Base-by-base conservation (phyloP, 75 land plant species). In the Adiantum capillusveneris region DNA sequence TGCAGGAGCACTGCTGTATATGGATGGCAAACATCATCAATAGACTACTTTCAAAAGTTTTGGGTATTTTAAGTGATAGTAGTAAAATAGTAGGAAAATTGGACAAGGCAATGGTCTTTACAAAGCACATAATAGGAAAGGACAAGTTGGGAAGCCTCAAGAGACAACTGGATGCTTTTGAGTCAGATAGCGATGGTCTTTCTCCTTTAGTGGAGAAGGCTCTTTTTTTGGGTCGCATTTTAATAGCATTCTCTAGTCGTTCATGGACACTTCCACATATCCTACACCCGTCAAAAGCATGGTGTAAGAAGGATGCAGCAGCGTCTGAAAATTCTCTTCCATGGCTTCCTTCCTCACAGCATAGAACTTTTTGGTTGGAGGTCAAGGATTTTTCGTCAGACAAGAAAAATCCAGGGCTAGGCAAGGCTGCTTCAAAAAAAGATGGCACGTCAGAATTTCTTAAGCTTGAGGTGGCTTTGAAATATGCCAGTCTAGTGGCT, bases 221-320 rank as follows among this genome's bases (percentile, higher is more conserved):
- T 14, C 83, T 94, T 44, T 81, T 89, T 27, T 68, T 94, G 34
- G 98, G 95, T 17, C 60, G 84, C 6, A 77, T 86, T 12, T 67
- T 84, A 16, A 76, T 84, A 73, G 87, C 90, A 26, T 76, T 94
- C 6, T 74, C 80, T 11, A 65, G 76, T 26, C 88, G 84, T 67
- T 85, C 90, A 22, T 74, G 51, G 46, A 69, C 74, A 43, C 66
- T 90, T 44, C 92, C 88, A 18, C 57, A 80, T 20, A 72, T 95
- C 50, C 78, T 95, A 41, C 59, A 34, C 41, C 41, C 44, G 6
- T 36, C 22, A 19, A 34, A 36, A 17, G 26, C 39, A 19, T 41
- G 34, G 59, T 14, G 53, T 22, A 36, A 52, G 28, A 61, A 65
- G 34, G 65, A 59, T 34, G 37, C 37, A 3, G 9, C 37, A 9